A percentile compares a stretch with the other conserved stretches of the same genome.
Evolutionary conservation across 345 rosid species (phyloP).

Genomic region (Euphorbia pulcherrima): DNA sequence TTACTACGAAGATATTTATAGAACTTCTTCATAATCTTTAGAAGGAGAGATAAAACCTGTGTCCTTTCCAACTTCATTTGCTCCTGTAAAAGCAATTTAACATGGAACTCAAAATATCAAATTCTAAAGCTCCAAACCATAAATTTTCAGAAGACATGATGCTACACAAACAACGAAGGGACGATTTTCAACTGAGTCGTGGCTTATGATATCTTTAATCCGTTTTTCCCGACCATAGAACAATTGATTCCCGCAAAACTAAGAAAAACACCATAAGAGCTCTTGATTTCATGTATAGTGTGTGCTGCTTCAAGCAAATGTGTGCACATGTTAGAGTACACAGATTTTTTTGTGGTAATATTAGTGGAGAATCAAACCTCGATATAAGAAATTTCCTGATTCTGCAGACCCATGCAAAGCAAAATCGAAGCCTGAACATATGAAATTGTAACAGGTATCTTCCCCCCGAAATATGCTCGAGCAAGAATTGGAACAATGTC

Average conservation of each 20-base stretch:
- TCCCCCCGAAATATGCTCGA: slow-evolving; percentile 66
- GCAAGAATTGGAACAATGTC: slow-evolving; percentile 69
- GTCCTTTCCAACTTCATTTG: slow-evolving; percentile 76
- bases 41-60: slow-evolving; percentile 59
- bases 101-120: background rate
- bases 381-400: slow-evolving; percentile 49
- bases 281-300: background rate
- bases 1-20: slow-evolving; percentile 54
- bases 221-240: background rate
- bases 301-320: background rate
- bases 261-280: background rate
- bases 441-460: slow-evolving; percentile 69
- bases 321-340: background rate
- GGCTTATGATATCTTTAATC: background rate
- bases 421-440: slow-evolving; percentile 79
- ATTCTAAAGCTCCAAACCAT: background rate
- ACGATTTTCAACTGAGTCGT: background rate
- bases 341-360: too few species aligned
- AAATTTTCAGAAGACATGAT: background rate
- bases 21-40: slow-evolving; percentile 74
- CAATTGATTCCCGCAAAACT: background rate
- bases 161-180: background rate
- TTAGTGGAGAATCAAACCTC: slow-evolving; percentile 50
- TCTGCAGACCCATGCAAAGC: slow-evolving; percentile 83
- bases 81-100: slow-evolving; percentile 50